Conservation (phyloP, 208 protist species). For the Blechomonas ayalai region DNA sequence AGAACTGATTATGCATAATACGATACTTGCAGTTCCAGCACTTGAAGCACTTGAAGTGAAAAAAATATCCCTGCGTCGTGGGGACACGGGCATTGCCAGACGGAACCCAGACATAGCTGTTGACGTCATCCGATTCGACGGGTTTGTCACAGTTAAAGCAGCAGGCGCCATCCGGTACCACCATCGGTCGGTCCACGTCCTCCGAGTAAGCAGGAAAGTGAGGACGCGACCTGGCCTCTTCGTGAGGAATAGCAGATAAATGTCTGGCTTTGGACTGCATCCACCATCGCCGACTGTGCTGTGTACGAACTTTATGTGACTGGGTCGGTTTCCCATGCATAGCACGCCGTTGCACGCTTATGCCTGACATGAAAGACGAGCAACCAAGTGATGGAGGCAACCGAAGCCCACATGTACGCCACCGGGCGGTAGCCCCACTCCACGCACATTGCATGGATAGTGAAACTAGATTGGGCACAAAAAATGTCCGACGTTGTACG, state of each 20-base stretch:
- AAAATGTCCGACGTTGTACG: too few species aligned
- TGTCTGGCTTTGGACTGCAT: constrained; percentile 86
- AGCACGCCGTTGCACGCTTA: too few species aligned
- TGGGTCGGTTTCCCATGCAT: constrained; percentile 87
- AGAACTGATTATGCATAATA: constrained; percentile 88
- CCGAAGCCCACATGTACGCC: too few species aligned
- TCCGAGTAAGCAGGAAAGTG: constrained; percentile 84
- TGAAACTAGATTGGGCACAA: too few species aligned
- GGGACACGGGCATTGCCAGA: constrained; percentile 78
- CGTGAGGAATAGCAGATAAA: constrained; percentile 71
- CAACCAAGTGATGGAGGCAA: too few species aligned
- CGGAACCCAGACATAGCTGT: constrained; percentile 87
- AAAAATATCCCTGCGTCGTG: constrained; percentile 84
- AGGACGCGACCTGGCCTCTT: constrained; percentile 64
- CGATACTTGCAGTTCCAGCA: constrained; percentile 81
- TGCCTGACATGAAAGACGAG: too few species aligned
- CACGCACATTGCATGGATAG: too few species aligned
- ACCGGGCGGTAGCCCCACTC: too few species aligned
- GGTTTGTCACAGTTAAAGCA: constrained; percentile 83
- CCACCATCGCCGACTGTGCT: constrained; percentile 86
- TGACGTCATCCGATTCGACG: constrained; percentile 55
- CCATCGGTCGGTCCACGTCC: constrained; percentile 77
- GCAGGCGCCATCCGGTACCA: constrained; percentile 59
- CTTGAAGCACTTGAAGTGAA: constrained; percentile 89
- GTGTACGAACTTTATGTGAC: constrained; percentile 82